Conservation (phyloP, 768 basidiomycete genomes). For the Lentinula detonsa region DNA sequence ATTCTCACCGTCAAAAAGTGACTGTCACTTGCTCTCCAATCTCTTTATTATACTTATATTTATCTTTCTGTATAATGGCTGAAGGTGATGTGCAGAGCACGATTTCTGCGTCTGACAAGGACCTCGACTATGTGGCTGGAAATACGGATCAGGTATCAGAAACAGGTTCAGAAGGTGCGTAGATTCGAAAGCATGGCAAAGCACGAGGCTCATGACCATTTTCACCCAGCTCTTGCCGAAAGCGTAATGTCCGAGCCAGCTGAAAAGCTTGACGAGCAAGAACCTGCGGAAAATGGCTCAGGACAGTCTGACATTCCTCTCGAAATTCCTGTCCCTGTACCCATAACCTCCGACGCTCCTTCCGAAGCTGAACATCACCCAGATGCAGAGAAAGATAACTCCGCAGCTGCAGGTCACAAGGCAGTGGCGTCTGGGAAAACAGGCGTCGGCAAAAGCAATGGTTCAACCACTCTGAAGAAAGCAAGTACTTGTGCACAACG, state of each 20-base stretch:
- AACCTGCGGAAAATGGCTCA: constrained; percentile 1
- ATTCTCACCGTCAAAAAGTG: neutral
- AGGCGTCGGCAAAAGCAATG: constrained; percentile 37
- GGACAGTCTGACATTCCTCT: constrained; percentile 17
- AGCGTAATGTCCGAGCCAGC: constrained; percentile 8
- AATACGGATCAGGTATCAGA: constrained; percentile 10
- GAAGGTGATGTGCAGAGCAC: constrained; percentile 23
- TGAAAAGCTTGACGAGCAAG: constrained; percentile 2
- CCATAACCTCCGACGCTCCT: constrained; percentile 7
- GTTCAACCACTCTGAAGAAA: constrained; percentile 56
- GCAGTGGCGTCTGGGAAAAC: constrained; percentile 34
- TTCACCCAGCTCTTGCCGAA: constrained; percentile 17
- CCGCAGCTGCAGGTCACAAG: constrained; percentile 23
- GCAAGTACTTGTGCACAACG: constrained; percentile 28
- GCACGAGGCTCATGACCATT: constrained; percentile 29
- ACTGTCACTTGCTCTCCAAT: neutral
- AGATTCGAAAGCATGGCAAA: constrained; percentile 17
- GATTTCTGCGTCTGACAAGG: constrained; percentile 12
- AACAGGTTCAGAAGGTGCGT: constrained; percentile 5
- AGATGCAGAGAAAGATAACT: constrained; percentile 18
- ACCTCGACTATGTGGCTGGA: constrained; percentile 16
- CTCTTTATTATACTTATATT: neutral
- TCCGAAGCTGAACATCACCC: constrained; percentile 16
- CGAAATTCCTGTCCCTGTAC: constrained; percentile 13
- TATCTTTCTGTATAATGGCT: constrained; percentile 22